A percentile compares a stretch with the other conserved stretches of the same genome.
These are phyloP conservation scores for Penicillium bialowiezense DNA, from an alignment of 495 filamentous ascomycete species.

Conservation along the genomic window DNA sequence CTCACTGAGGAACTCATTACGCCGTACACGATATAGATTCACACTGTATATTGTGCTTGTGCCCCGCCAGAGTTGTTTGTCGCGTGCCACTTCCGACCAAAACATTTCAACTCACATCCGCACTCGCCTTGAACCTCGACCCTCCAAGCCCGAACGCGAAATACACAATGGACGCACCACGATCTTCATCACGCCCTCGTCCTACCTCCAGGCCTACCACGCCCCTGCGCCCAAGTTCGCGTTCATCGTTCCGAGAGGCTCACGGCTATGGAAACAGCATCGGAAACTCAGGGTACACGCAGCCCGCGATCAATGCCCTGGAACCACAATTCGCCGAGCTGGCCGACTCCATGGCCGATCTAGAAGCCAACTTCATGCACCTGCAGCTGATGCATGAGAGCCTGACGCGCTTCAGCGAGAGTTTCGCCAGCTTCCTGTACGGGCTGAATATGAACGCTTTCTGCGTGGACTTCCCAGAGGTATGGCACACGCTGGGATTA, in stretches of 20 bases:
- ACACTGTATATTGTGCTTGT: no score
- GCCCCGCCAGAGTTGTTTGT: no score
- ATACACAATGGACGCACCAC: conserved; percentile 34
- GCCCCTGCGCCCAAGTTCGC: conserved; percentile 85
- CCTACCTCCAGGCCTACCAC: conserved; percentile 80
- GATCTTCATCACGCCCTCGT: conserved; percentile 41
- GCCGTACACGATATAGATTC: no score
- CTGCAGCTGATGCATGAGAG: conserved; percentile 97
- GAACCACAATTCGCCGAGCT: conserved; percentile 91
- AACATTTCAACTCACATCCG: no score
- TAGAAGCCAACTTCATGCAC: conserved; percentile 97
- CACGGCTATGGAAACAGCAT: conserved; percentile 51
- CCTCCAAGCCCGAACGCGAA: neutral
- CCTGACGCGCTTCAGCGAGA: conserved; percentile 89
- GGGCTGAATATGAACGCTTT: conserved; percentile 99
- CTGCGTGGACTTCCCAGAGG: conserved; percentile 97
- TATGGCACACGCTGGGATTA: conserved; percentile 27
- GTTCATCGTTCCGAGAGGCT: conserved; percentile 77
- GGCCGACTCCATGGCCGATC: conserved; percentile 88
- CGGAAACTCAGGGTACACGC: conserved; percentile 44
- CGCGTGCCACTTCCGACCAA: no score
- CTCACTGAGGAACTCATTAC: no score
- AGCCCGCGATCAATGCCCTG: conserved; percentile 75
- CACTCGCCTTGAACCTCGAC: no score
- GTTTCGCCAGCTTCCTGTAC: conserved; percentile 91